These are phyloP conservation scores for Spencermartinsiella ligniputridi DNA, from an alignment of 1,139 yeast species.

Conservation along the genomic window DNA sequence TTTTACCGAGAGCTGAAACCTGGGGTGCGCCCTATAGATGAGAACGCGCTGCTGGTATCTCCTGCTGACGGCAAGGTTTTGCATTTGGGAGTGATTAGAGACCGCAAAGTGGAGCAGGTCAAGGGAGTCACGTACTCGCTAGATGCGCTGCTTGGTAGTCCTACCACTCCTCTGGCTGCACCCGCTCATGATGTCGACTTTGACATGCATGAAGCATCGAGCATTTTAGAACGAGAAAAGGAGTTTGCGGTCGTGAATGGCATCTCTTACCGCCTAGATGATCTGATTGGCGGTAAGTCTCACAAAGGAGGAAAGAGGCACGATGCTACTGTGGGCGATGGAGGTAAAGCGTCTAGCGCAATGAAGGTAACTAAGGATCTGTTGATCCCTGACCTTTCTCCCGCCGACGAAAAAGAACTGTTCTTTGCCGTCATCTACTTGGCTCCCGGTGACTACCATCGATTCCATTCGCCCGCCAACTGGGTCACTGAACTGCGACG, in stretches of 20 bases:
- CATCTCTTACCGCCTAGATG: constrained; percentile 66
- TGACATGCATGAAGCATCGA: constrained; percentile 30
- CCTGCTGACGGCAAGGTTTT: constrained; percentile 94
- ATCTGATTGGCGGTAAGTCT: constrained; percentile 53
- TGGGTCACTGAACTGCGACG: constrained; percentile 95
- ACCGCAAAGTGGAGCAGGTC: constrained; percentile 85
- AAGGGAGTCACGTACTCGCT: constrained; percentile 93
- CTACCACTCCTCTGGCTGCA: constrained; percentile 46
- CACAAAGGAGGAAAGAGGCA: constrained; percentile 27
- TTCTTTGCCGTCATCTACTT: constrained; percentile 89
- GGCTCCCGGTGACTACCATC: constrained; percentile 98
- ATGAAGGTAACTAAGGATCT: constrained; percentile 25
- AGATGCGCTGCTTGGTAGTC: constrained; percentile 74
- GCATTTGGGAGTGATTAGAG: constrained; percentile 74
- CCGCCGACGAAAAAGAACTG: constrained; percentile 49
- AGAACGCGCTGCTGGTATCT: constrained; percentile 58
- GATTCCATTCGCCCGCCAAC: constrained; percentile 92
- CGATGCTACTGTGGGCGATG: constrained; percentile 30
- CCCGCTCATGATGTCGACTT: constrained; percentile 56
- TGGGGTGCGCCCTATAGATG: constrained; percentile 72
- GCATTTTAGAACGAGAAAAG: constrained; percentile 53
- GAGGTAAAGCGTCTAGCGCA: constrained; percentile 18
- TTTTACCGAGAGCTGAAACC: constrained; percentile 81
- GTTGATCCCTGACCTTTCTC: constrained; percentile 25
- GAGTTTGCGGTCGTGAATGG: constrained; percentile 80